Percentiles rank a stretch among this genome's conserved stretches.
Conservation (phyloP, 768 basidiomycete species). For the Mycena olivaceomarginata region DNA sequence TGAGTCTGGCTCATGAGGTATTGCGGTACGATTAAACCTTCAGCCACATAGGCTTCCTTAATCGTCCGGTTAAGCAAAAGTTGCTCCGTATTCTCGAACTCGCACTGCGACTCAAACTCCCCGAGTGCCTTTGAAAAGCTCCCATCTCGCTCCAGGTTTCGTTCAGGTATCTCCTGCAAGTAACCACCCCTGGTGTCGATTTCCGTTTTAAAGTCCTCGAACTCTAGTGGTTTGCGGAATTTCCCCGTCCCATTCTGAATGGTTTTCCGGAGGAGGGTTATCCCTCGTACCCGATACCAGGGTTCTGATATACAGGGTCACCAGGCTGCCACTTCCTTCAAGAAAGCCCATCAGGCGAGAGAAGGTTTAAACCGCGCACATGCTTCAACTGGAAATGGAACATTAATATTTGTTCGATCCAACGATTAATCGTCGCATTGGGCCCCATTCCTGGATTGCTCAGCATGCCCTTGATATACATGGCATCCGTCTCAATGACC, state of each 20-base stretch:
- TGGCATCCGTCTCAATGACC: conserved; percentile 40
- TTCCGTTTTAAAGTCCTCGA: not conserved
- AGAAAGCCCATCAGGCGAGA: not conserved
- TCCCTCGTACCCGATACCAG: conserved; percentile 11
- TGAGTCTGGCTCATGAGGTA: not conserved
- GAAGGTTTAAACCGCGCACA: not conserved
- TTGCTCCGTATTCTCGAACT: not conserved
- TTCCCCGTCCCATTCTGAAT: not conserved
- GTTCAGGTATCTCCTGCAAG: not conserved
- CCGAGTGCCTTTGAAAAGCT: not conserved
- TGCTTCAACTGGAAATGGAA: not conserved
- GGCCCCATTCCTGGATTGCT: conserved; percentile 20
- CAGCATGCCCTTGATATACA: conserved; percentile 43
- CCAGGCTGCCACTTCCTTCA: not conserved
- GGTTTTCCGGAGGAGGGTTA: not conserved
- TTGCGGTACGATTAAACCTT: not conserved
- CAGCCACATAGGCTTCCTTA: not conserved
- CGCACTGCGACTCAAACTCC: not conserved
- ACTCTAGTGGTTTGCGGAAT: not conserved
- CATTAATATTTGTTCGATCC: not conserved
- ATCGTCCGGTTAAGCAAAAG: not conserved
- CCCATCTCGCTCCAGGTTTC: not conserved
- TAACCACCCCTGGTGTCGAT: conserved; percentile 1
- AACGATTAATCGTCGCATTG: not conserved
- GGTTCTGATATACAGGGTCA: no score